Evolutionary conservation across 352 stramenopile genomes (phyloP).

Genomic region (Phytophthora constricta): DNA sequence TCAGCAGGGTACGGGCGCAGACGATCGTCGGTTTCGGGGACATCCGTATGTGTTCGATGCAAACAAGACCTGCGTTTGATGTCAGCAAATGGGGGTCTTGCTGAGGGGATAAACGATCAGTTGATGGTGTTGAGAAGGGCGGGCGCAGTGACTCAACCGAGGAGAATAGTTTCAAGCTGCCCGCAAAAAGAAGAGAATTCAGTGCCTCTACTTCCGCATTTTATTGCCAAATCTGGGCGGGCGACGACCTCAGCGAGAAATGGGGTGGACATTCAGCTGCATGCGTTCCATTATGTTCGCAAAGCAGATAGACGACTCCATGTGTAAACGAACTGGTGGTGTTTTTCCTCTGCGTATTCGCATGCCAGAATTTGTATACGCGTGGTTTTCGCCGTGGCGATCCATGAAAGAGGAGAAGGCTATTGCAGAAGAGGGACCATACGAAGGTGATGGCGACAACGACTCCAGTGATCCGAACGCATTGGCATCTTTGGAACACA

Average conservation of each 20-base stretch:
- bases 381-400: conserved; percentile 89
- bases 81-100: conserved; percentile 39
- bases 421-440: conserved; percentile 36
- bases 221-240: conserved; percentile 90
- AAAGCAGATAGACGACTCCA: conserved; percentile 86
- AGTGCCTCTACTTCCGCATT: conserved; percentile 92
- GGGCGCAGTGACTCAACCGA: conserved; percentile 11
- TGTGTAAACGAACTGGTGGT: conserved; percentile 59
- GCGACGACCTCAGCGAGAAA: conserved; percentile 73
- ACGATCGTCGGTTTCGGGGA: conserved; percentile 4
- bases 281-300: conserved; percentile 91
- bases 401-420: conserved; percentile 67
- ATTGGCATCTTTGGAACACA: conserved; percentile 35
- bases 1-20: not conserved
- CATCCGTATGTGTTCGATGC: conserved; percentile 60
- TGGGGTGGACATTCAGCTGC: conserved; percentile 88
- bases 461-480: conserved; percentile 22
- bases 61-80: conserved; percentile 56
- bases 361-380: conserved; percentile 94
- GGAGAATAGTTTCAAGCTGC: conserved; percentile 15
- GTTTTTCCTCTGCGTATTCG: conserved; percentile 66
- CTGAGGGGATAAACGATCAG: conserved; percentile 17
- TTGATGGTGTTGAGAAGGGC: not conserved
- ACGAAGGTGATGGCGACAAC: conserved; percentile 10
- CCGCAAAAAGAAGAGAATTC: conserved; percentile 52